Evolutionary conservation across 441 rosid species (phyloP).

Genomic region (Populus trichocarpa): DNA sequence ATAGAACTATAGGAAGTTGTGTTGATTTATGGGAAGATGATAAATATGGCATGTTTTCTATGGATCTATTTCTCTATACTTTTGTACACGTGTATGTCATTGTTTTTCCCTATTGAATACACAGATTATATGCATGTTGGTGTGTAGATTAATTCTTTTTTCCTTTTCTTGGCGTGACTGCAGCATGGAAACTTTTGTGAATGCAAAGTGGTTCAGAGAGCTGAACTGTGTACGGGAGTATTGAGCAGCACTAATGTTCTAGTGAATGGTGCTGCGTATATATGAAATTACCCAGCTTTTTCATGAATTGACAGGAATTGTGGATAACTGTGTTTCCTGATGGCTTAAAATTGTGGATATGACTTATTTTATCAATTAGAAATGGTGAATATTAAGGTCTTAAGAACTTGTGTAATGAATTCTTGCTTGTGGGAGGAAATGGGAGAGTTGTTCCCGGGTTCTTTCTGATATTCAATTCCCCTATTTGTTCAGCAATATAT

Average conservation of each 20-base stretch:
- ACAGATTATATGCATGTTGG: background rate
- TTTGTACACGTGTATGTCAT: background rate
- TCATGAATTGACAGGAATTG: constrained; percentile 26
- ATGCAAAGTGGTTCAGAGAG: constrained; percentile 5
- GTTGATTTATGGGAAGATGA: background rate
- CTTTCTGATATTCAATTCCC: constrained; percentile 16
- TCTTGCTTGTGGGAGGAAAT: background rate
- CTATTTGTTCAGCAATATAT: background rate
- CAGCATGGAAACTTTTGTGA: constrained; percentile 64
- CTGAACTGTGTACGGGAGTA: background rate
- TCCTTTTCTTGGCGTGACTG: constrained; percentile 4
- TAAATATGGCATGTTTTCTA: background rate
- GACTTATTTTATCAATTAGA: constrained; percentile 14
- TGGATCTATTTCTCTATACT: background rate
- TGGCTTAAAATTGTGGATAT: constrained; percentile 30
- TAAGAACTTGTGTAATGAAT: constrained; percentile 15
- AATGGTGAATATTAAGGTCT: constrained; percentile 20
- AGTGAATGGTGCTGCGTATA: constrained; percentile 11
- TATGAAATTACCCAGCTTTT: constrained; percentile 7
- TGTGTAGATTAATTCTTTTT: background rate
- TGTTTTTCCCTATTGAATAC: background rate
- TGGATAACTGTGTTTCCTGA: constrained; percentile 23
- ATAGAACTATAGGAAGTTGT: background rate
- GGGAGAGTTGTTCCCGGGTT: constrained; percentile 21
- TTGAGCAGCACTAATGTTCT: constrained; percentile 18